phyloP scores from a whole-genome alignment of 1,284 basidiomycete genomes.

The Trichosporon faecale region DNA sequence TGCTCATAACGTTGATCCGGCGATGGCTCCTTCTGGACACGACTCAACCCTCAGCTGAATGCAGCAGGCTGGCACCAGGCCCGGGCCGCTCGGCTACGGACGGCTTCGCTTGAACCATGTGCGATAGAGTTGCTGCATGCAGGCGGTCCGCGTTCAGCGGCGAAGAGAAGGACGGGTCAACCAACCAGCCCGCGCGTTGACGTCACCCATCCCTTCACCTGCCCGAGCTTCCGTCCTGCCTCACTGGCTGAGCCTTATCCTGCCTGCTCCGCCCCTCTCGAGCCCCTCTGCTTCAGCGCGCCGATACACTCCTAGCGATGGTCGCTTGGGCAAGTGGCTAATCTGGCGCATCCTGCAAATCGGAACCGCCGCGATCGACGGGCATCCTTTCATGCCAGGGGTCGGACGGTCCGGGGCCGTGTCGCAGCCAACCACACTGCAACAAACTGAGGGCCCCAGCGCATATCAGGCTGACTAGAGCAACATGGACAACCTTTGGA shows the following conservation, averaged over 20 bases:
- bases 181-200: not conserved
- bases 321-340: not conserved
- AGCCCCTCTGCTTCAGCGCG: not conserved
- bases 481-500: not conserved
- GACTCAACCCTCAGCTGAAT: not conserved
- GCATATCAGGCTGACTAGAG: too few species aligned
- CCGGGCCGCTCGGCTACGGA: not conserved
- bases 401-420: not conserved
- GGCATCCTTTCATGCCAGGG: not conserved
- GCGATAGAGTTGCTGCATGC: not conserved
- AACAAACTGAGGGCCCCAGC: not conserved
- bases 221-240: not conserved
- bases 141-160: not conserved
- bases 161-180: not conserved
- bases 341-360: not conserved
- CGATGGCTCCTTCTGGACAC: too few species aligned
- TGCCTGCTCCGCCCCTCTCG: too few species aligned
- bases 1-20: not conserved
- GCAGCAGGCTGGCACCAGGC: not conserved
- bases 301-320: not conserved
- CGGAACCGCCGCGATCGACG: not conserved
- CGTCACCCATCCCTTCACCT: not conserved
- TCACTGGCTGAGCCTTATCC: not conserved
- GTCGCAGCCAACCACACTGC: not conserved
- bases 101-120: constrained; percentile 4